Evolutionary conservation across 768 basidiomycete species (phyloP).

Genomic region (Mycena venus): DNA sequence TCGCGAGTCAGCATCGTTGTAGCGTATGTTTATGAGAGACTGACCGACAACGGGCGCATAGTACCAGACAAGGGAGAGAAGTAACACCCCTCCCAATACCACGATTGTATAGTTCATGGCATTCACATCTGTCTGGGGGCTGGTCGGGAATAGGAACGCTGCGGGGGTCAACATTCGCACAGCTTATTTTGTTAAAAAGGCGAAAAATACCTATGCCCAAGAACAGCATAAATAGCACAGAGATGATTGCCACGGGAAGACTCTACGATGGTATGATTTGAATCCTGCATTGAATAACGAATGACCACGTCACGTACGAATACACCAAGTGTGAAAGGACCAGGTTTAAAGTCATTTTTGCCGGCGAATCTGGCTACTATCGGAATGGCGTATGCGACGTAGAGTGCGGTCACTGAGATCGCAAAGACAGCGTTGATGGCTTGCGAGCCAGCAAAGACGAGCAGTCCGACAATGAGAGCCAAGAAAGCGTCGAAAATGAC

Average conservation of each 20-base stretch:
- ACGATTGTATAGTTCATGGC: conserved; percentile 76
- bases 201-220: conserved; percentile 47
- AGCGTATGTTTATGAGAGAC: no score
- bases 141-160: conserved; percentile 68
- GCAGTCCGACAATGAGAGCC: conserved; percentile 55
- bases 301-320: conserved; percentile 40
- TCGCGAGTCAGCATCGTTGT: no score
- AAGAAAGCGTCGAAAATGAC: conserved; percentile 54
- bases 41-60: conserved; percentile 61
- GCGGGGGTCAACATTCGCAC: neutral
- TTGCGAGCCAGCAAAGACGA: conserved; percentile 58
- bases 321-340: conserved; percentile 54
- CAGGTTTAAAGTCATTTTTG: conserved; percentile 48
- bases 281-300: neutral
- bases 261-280: conserved; percentile 48
- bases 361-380: conserved; percentile 51
- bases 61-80: conserved; percentile 68
- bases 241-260: conserved; percentile 58
- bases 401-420: conserved; percentile 41
- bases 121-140: conserved; percentile 51
- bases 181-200: no score
- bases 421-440: conserved; percentile 58
- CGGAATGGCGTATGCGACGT: conserved; percentile 51
- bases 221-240: conserved; percentile 71
- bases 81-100: conserved; percentile 66